These are phyloP conservation scores for Monotropa hypopitys DNA, from an alignment of 179 eudicot species.

Conservation along the genomic window DNA sequence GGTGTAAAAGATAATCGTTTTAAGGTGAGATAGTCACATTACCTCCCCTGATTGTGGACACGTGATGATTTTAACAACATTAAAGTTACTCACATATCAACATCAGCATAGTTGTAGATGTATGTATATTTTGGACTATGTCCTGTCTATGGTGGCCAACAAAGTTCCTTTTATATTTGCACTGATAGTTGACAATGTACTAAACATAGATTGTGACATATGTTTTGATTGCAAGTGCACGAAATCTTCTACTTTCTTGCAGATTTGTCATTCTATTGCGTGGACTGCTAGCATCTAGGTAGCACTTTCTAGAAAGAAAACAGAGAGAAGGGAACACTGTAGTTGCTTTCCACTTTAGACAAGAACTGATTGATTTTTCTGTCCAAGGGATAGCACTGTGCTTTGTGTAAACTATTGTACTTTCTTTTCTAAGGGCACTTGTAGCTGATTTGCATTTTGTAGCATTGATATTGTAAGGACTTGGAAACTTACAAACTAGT, in stretches of 20 bases:
- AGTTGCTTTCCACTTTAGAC: background rate
- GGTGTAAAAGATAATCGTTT: constrained; percentile 26
- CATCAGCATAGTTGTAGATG: background rate
- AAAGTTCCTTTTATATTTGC: background rate
- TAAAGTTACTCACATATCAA: background rate
- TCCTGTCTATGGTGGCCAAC: background rate
- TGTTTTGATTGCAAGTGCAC: background rate
- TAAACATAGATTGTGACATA: background rate
- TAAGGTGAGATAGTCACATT: constrained; percentile 16
- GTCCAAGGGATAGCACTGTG: background rate
- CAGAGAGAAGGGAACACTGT: background rate
- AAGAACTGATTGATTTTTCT: background rate
- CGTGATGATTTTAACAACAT: background rate
- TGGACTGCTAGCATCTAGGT: background rate
- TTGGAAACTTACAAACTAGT: background rate
- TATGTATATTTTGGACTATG: background rate
- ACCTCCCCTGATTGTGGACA: background rate
- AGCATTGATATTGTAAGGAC: background rate
- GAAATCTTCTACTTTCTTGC: background rate
- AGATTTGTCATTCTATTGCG: background rate
- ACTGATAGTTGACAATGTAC: background rate
- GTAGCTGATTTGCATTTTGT: background rate
- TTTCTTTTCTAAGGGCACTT: background rate
- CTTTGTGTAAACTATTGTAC: background rate
- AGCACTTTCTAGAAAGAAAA: background rate